These are phyloP conservation scores for Arctostaphylos glauca DNA, from an alignment of 148 eudicot species.

Conservation along the genomic window DNA sequence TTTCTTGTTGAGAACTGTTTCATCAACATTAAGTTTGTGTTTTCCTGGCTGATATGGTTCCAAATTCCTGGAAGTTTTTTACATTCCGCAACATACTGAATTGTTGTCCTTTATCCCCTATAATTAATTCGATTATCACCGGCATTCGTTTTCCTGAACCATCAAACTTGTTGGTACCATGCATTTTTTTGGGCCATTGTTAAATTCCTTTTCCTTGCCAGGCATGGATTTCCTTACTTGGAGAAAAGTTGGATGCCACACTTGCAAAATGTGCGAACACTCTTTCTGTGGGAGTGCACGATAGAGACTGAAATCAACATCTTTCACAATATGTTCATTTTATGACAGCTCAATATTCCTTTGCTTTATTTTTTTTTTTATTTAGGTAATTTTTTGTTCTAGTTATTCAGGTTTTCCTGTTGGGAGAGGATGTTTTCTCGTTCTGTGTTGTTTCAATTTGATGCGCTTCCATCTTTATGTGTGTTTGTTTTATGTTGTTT, in stretches of 20 bases:
- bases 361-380: background rate
- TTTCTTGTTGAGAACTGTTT: background rate
- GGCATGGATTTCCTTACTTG: slow-evolving; percentile 93
- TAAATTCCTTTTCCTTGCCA: slow-evolving; percentile 22
- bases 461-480: background rate
- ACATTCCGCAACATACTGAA: background rate
- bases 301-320: slow-evolving; percentile 23
- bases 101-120: background rate
- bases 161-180: background rate
- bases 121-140: too few species aligned
- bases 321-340: background rate
- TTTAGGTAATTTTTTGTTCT: background rate
- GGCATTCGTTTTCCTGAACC: background rate
- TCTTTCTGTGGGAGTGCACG: slow-evolving; percentile 25
- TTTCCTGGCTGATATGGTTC: background rate
- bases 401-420: background rate
- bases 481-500: background rate
- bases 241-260: slow-evolving; percentile 88
- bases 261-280: slow-evolving; percentile 49
- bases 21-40: background rate
- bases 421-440: background rate
- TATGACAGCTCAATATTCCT: background rate
- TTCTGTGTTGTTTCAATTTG: background rate
- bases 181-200: background rate
- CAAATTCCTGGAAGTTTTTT: background rate